Evolutionary conservation across 495 filamentous ascomycete genomes (phyloP), one percentile per base, ranked within the genome.

Genomic region (Aspergillus coremiiformis): DNA sequence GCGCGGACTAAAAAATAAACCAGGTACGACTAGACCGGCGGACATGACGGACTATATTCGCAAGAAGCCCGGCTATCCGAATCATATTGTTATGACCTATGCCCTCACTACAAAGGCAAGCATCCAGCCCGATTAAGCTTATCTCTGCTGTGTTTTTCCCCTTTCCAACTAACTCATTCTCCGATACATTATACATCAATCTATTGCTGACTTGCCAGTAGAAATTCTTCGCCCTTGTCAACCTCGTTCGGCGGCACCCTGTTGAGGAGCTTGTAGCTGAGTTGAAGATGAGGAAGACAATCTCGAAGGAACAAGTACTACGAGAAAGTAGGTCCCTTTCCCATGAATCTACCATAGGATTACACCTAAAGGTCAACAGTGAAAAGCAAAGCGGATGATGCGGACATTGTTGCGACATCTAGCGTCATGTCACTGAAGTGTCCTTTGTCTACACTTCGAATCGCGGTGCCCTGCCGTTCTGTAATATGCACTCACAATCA

Each of bases 1-100:
- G 44, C 86, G 91, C 52, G 93, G 93, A 3, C 69, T 98, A 47
- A 98, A 98, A 66, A 95, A 95, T 64, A 92, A 90, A 61, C 86
- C 93, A 8, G 93, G 93, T 21, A 92, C 93, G 24, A 96, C 93
- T 26, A 80, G 86, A 47, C 93, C 93, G 6, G 90, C 86, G 15
- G 93, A 98, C 68, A 84, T 98, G 39, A 97, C 93, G 12, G 73
- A 74, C 53, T 77, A 81, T 53, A 69, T 95, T 19, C 86, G 89
- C 19, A 80, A 84, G 30, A 83, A 79, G 47, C 50, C 80, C 12
- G 75, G 76, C 27, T 94, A 91, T 60, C 65, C 71, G 7, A 97
- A 98, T 62, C 79, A 74, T 27, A 70, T 98, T 48, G 78, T 83
- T 9, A 80, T 98, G 65, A 96, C 90, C 24, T 98, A 96, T 71